A percentile compares a stretch with the other conserved stretches of the same genome.
These are phyloP conservation scores for Parastagonospora nodorum DNA, from an alignment of 2,329 filamentous ascomycete genomes.

Conservation along the genomic window DNA sequence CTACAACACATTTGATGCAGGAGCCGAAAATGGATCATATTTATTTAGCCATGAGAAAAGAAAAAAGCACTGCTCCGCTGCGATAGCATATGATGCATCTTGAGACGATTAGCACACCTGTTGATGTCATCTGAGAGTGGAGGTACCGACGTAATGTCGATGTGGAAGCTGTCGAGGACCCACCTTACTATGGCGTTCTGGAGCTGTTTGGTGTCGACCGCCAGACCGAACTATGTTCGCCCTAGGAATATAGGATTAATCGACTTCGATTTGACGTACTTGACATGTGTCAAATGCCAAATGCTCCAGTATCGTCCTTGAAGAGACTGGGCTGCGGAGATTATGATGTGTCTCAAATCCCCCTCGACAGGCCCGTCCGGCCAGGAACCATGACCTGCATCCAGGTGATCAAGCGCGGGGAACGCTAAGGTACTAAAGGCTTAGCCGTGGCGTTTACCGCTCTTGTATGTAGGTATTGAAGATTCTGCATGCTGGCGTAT, in stretches of 20 bases:
- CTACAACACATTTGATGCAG: not conserved
- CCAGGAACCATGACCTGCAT: constrained; percentile 26
- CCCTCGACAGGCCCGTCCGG: constrained; percentile 14
- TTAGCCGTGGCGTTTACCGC: constrained; percentile 15
- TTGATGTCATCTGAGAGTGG: constrained; percentile 7
- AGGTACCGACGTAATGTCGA: constrained; percentile 17
- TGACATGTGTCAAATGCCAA: not conserved
- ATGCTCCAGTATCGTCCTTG: not conserved
- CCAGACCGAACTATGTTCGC: too few relatives aligned
- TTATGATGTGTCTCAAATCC: constrained; percentile 1
- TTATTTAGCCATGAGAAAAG: constrained; percentile 7
- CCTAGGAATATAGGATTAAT: too few relatives aligned
- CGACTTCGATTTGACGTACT: not conserved
- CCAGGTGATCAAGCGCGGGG: constrained; percentile 29
- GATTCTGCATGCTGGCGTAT: constrained; percentile 14
- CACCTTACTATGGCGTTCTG: constrained; percentile 9
- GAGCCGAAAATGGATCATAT: constrained; percentile 7
- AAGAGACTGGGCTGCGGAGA: constrained; percentile 1
- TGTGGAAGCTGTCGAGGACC: constrained; percentile 13
- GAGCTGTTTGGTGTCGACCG: not conserved
- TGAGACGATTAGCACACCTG: too few relatives aligned
- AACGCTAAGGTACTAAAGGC: constrained; percentile 19
- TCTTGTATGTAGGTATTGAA: constrained; percentile 15
- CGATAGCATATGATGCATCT: not conserved
- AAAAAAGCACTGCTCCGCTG: constrained; percentile 4